Conservation (phyloP, 768 basidiomycete genomes). For the Mycena floridula region DNA sequence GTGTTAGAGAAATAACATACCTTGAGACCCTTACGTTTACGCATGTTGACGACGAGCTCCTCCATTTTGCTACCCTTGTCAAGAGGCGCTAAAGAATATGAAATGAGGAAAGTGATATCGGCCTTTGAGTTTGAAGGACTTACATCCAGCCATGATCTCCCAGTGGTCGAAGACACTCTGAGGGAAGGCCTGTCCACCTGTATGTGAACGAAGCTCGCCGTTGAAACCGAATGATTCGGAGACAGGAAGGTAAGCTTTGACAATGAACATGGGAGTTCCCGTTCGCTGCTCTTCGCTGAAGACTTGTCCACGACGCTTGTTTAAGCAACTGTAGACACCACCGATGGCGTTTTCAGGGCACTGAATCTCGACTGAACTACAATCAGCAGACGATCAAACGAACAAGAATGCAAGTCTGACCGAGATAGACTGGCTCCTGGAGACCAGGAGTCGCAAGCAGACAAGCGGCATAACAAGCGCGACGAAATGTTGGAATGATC, state of each 20-base stretch:
- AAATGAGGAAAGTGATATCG: neutral
- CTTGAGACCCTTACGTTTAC: slow-evolving; percentile 94
- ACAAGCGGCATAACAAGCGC: slow-evolving; percentile 94
- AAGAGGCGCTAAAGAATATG: slow-evolving; percentile 57
- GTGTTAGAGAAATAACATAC: slow-evolving; percentile 22
- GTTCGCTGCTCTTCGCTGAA: slow-evolving; percentile 95
- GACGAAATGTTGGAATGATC: slow-evolving; percentile 94
- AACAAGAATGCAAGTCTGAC: slow-evolving; percentile 28
- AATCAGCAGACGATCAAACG: neutral
- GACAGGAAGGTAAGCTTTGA: slow-evolving; percentile 95
- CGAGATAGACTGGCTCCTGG: slow-evolving; percentile 95
- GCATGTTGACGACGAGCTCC: slow-evolving; percentile 74
- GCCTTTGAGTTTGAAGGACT: slow-evolving; percentile 20
- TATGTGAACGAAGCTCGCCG: slow-evolving; percentile 87
- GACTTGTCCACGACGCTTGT: slow-evolving; percentile 97
- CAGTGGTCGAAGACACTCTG: slow-evolving; percentile 93
- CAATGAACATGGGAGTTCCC: slow-evolving; percentile 99
- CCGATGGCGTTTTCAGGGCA: slow-evolving; percentile 97
- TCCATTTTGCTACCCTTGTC: slow-evolving; percentile 93
- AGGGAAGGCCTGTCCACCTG: slow-evolving; percentile 97
- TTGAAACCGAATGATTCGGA: slow-evolving; percentile 97
- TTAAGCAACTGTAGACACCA: slow-evolving; percentile 91
- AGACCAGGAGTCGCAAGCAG: slow-evolving; percentile 86
- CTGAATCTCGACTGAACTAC: slow-evolving; percentile 84
- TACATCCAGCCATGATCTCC: slow-evolving; percentile 79